Base-by-base conservation (phyloP, 2,329 filamentous ascomycete species). In the Botrytis medusae region DNA sequence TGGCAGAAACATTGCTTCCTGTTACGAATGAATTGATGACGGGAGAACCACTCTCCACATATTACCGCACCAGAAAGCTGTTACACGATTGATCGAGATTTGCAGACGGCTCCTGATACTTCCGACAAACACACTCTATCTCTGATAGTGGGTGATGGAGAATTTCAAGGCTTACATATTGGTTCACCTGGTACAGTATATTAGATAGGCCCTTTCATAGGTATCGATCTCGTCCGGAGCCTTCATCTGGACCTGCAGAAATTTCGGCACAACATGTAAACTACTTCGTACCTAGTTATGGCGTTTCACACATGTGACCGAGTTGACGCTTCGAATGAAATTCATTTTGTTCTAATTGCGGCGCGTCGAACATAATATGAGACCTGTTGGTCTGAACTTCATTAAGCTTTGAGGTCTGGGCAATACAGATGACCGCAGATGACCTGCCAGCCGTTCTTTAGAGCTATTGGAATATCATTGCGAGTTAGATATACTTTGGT, bases 231-330 rank as follows among this genome's bases (percentile, higher is more conserved):
- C 44, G 25, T 57, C 64, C 71, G 75, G 74, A 75, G 75, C 71
- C 74, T 73, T 72, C 42, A 54, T 29, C 57, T 69, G 65, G 73
- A 73, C 69, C 64, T 74, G 75, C 75, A 76, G 74, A 67, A 71
- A 44, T 59, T 75, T 74, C 71, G 64, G 74, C 74, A 75, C 71
- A 54, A 25, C 63, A 73, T 71, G 74, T 74, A 48, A 61, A 64
- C 22, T n/a, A n/a, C 10, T 5, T 37, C 37, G 37, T 14, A 54
- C 12, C 29, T 72, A 65, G 71, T 18, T 65, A 16, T 70, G 40
- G 48, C 54, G 75, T 77, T 76, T 77, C 64, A 68, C 75, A 76
- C 71, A 76, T 76, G 70, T 62, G 46, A 70, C 64, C 64, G 37
- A 68, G 64, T 68, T 68, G 64, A 68, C 42, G 32, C 64, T 14